Conservation (phyloP, 2,329 filamentous ascomycete genomes). For the Penicillium sp. region DNA sequence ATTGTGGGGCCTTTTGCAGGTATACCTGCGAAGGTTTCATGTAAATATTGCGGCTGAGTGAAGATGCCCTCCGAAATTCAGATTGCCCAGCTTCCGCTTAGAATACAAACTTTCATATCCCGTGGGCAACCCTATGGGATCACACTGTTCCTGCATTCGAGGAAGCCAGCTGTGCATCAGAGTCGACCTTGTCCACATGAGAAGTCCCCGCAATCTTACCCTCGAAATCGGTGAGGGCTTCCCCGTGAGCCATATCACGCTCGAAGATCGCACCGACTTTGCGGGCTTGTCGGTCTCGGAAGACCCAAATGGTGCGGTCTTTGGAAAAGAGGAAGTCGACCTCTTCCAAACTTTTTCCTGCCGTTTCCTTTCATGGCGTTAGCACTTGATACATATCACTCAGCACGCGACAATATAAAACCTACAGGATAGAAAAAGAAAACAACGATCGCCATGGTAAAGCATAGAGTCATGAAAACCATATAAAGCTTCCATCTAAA, state of each 20-base stretch:
- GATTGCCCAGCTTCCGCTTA: no score
- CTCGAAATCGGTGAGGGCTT: slow-evolving; percentile 37
- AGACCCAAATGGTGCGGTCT: slow-evolving; percentile 21
- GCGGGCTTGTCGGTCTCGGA: slow-evolving; percentile 18
- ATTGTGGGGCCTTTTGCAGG: no score
- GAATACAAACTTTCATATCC: no score
- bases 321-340: slow-evolving; percentile 23
- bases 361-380: slow-evolving; percentile 18
- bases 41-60: no score
- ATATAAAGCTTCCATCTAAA: slow-evolving; percentile 25
- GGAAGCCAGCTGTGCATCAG: neutral
- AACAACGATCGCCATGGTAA: slow-evolving; percentile 21
- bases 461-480: slow-evolving; percentile 25
- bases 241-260: slow-evolving; percentile 22
- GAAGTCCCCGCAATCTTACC: neutral
- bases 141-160: neutral
- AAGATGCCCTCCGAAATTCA: no score
- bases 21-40: no score
- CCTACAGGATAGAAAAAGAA: slow-evolving; percentile 25
- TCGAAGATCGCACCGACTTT: slow-evolving; percentile 26
- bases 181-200: slow-evolving; percentile 43
- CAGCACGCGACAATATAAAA: neutral
- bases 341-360: slow-evolving; percentile 24
- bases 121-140: no score
- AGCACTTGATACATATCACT: neutral